Base-by-base conservation (phyloP, 257 asterid species). In the Solanum virginianum region DNA sequence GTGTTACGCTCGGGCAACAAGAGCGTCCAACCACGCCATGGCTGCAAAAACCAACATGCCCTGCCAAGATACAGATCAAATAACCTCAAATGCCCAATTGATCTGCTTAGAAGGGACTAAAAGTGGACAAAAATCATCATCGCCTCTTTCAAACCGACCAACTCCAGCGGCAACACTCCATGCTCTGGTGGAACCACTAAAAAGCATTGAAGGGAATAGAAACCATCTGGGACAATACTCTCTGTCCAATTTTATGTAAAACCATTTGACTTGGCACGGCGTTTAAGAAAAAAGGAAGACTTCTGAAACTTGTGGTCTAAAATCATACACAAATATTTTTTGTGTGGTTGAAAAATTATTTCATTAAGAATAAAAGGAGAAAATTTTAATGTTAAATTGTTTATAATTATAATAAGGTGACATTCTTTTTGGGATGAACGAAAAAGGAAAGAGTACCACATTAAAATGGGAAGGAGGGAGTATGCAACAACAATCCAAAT, bases 31-130 rank as follows among this genome's bases (percentile, higher is more conserved):
- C 69, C 18, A 68, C 20, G 81, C 87, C 84, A 80, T 80, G 85
- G 84, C 85, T 80, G 81, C 81, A 65, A 80, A 66, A 56, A 47
- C 47, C 69, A 45, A 12, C 49, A 63, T 86, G 89, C 89, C 89
- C 82, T 7, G 82, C 90, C 88, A 80, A 88, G 90, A 83, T 84
- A 84, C 82, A 79, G 79, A 88, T 60, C 75, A 29, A n/a, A 15
- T 80, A 6, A 63, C 45, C 85, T 82, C 68, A 65, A 16, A 9
- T 66, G 57, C 80, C 41, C 24, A 68, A 57, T 81, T 49, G 12
- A 56, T 81, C 24, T 36, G 56, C 54, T 71, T 66, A 49, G 43
- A 77, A 55, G 60, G 59, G 32, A 55, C 5, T 26, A 24, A 63
- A 63, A 47, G 29, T 26, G 10, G 16, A 45, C 66, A 83, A 82